phyloP scores from a whole-genome alignment of 805 yeast genomes.

The Cyberlindnera xylosilytica region DNA sequence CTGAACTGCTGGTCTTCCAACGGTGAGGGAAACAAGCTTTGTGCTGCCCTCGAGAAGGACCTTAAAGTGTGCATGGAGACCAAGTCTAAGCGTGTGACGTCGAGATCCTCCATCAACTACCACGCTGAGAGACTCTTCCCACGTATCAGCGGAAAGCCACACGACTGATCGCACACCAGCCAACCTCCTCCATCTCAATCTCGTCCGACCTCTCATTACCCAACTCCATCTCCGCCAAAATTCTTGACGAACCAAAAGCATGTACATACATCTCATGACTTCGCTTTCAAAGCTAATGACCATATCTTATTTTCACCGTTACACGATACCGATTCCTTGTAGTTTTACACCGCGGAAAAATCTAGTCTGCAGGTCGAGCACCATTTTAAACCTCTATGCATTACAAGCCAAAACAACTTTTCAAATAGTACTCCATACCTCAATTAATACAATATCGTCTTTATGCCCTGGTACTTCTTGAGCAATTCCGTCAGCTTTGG shows the following conservation, averaged over 20 bases:
- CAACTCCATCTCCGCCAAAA: no score
- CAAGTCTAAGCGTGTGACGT: constrained; percentile 26
- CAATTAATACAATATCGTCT: constrained; percentile 24
- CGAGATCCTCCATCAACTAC: constrained; percentile 45
- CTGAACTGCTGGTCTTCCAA: constrained; percentile 96
- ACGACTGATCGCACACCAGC: constrained; percentile 25
- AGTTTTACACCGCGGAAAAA: neutral
- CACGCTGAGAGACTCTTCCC: constrained; percentile 50
- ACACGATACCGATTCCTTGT: no score
- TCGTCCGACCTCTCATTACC: no score
- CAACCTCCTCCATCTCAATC: no score
- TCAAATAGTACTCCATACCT: neutral
- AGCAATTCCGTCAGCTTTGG: constrained; percentile 21
- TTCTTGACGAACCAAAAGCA: neutral
- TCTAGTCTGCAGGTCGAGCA: neutral
- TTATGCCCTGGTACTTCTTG: constrained; percentile 25
- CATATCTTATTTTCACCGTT: neutral
- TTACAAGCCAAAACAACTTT: neutral
- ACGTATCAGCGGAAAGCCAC: constrained; percentile 48
- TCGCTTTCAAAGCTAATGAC: neutral
- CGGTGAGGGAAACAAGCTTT: constrained; percentile 73
- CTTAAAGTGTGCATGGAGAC: constrained; percentile 70
- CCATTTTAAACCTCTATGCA: neutral
- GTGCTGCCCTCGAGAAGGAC: constrained; percentile 63
- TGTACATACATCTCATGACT: neutral